These are phyloP conservation scores for Canavalia ensiformis DNA, from an alignment of 306 rosid species.

Conservation along the genomic window DNA sequence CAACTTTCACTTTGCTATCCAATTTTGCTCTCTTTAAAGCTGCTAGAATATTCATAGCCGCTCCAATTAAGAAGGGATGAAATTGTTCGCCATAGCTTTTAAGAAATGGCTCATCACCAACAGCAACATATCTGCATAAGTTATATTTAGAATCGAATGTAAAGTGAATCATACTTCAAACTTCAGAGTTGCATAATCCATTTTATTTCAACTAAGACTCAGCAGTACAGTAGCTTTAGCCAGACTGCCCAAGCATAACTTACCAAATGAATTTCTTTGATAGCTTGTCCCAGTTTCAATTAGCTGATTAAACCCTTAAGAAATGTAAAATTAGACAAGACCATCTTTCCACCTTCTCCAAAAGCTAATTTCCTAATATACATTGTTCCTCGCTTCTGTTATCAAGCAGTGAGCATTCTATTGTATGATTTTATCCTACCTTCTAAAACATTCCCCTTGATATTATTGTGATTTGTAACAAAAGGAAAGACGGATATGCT, in stretches of 20 bases:
- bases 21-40: slow-evolving; percentile 74
- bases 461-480: neutral
- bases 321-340: slow-evolving; percentile 39
- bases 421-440: slow-evolving; percentile 3
- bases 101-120: slow-evolving; percentile 92
- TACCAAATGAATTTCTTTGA: slow-evolving; percentile 2
- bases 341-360: neutral
- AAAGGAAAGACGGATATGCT: slow-evolving; percentile 25
- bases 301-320: slow-evolving; percentile 37
- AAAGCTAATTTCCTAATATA: slow-evolving; percentile 26
- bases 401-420: slow-evolving; percentile 5
- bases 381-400: neutral
- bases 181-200: slow-evolving; percentile 32
- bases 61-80: slow-evolving; percentile 78
- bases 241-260: slow-evolving; percentile 1
- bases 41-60: slow-evolving; percentile 74
- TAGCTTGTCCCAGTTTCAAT: slow-evolving; percentile 34
- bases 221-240: slow-evolving; percentile 26
- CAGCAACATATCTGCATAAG: slow-evolving; percentile 81
- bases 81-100: slow-evolving; percentile 77
- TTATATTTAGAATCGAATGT: slow-evolving; percentile 40
- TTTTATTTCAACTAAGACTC: neutral
- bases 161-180: slow-evolving; percentile 33
- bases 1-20: slow-evolving; percentile 80
- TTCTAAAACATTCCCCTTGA: neutral